Evolutionary conservation across 2,329 filamentous ascomycete species (phyloP).

Genomic region (Fusarium sp.): DNA sequence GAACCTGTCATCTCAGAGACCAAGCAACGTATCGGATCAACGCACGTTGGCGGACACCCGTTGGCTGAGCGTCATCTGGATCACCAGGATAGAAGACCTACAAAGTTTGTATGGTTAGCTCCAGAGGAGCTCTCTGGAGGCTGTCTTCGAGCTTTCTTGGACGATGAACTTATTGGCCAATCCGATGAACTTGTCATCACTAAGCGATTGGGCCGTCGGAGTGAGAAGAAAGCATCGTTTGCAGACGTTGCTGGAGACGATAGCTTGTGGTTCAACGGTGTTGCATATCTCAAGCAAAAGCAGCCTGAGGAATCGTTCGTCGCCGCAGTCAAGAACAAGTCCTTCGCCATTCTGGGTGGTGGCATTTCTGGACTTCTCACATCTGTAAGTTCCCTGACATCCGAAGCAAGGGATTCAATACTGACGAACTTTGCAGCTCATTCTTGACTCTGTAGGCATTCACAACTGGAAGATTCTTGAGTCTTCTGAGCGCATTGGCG

Average conservation of each 20-base stretch:
- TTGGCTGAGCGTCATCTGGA: too few species aligned
- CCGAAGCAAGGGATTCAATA: accelerated
- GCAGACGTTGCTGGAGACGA: not conserved
- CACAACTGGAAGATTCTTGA: conserved; percentile 61
- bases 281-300: conserved; percentile 46
- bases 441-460: conserved; percentile 60
- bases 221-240: conserved; percentile 5
- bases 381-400: accelerated
- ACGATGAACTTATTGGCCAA: conserved; percentile 33
- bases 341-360: not conserved
- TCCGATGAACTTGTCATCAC: conserved; percentile 17
- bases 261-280: conserved; percentile 45
- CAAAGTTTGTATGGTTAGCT: conserved; percentile 44
- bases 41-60: not conserved
- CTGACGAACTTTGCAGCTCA: conserved; percentile 35
- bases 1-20: not conserved
- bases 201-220: conserved; percentile 6
- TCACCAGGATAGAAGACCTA: conserved; percentile 20
- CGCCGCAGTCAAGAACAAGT: conserved; percentile 41
- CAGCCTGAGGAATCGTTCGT: conserved; percentile 44
- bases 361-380: conserved; percentile 49
- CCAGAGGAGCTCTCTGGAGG: conserved; percentile 17
- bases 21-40: conserved; percentile 38
- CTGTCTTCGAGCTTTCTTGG: conserved; percentile 43
- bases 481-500: conserved; percentile 57